Base-by-base conservation (phyloP, 2,329 filamentous ascomycete species). In the Fusarium sublunatum region DNA sequence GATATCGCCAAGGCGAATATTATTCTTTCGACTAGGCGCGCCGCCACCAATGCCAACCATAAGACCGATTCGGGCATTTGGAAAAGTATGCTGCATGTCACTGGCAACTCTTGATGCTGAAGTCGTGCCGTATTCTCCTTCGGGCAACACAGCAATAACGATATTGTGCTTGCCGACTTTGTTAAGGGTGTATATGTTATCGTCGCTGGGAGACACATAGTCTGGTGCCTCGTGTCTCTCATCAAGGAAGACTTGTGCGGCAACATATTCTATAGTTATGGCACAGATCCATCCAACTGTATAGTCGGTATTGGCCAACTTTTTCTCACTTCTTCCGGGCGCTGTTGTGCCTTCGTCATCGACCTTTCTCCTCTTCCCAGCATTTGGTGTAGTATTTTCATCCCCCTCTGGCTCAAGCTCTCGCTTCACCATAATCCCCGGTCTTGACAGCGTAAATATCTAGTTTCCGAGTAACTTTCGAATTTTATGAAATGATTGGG, bases 11-110 rank as follows among this genome's bases (percentile, higher is more conserved):
- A 47, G 32, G 6, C 44, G 32, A 13, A 38, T 22, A 8, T 47
- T 24, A 15, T 28, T 7, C 13, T 13, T 22, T 10, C 10, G 10
- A 15, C 44, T 47, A 5, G n/a, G 32, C 9, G 48, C 54, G 5
- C 48, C 54, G 11, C 54, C 54, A 1, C 38, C 48, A 4, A 58
- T 36, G 9, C 54, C 54, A 5, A 58, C 54, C 48, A 58, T 44
- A 2, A 58, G 15, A 5, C 54, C 54, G 12, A 53, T 28, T 3
- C 39, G 28, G 19, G 42, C n/a, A 8, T 36, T 47, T 3, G 43
- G 36, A 19, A 54, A 54, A 11, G 12, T 54, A 28, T 26, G 38
- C 4, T 29, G 11, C 51, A 54, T 54, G 6, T 48, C 32, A 9
- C 3, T 55, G 4, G 19, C 32, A 7, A 53, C 39, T 1, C 26